Evolutionary conservation across 2,329 filamentous ascomycete species (phyloP).

Genomic region (Claviceps quebecensis): DNA sequence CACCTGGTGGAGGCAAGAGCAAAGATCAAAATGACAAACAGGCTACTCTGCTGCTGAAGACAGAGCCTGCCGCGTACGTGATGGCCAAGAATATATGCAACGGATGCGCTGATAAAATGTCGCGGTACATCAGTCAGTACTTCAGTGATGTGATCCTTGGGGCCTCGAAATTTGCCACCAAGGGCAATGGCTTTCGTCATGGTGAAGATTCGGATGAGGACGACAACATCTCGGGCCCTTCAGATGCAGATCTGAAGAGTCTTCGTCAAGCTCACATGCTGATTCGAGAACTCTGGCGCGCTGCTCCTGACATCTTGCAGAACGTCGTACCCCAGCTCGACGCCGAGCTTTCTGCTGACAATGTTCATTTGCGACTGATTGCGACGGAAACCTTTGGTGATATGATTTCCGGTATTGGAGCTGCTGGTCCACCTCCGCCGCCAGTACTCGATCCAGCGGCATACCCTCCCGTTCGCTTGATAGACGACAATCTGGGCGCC

Average conservation of each 20-base stretch:
- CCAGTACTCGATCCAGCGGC: constrained; percentile 64
- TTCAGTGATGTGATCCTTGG: constrained; percentile 95
- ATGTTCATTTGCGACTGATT: constrained; percentile 69
- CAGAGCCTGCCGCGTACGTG: constrained; percentile 83
- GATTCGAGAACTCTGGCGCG: constrained; percentile 85
- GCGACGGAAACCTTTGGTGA: constrained; percentile 92
- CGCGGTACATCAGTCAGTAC: constrained; percentile 84
- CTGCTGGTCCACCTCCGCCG: constrained; percentile 67
- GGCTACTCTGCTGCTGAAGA: constrained; percentile 70
- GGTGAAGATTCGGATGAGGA: constrained; percentile 53
- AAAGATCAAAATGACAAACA: constrained; percentile 61
- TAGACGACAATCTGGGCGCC: constrained; percentile 36
- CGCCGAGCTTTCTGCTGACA: constrained; percentile 81
- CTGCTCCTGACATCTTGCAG: constrained; percentile 72
- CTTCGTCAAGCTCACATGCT: constrained; percentile 79
- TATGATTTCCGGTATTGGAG: constrained; percentile 85
- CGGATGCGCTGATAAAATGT: constrained; percentile 82
- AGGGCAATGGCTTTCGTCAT: constrained; percentile 42
- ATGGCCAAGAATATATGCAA: constrained; percentile 95
- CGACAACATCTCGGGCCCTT: constrained; percentile 44
- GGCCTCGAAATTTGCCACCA: constrained; percentile 48
- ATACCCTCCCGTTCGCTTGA: constrained; percentile 63
- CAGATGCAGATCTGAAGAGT: constrained; percentile 75
- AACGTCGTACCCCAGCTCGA: constrained; percentile 93
- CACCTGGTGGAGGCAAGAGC: constrained; percentile 47